These are phyloP conservation scores for Leishmania major DNA, from an alignment of 208 protist genomes.

Conservation along the genomic window DNA sequence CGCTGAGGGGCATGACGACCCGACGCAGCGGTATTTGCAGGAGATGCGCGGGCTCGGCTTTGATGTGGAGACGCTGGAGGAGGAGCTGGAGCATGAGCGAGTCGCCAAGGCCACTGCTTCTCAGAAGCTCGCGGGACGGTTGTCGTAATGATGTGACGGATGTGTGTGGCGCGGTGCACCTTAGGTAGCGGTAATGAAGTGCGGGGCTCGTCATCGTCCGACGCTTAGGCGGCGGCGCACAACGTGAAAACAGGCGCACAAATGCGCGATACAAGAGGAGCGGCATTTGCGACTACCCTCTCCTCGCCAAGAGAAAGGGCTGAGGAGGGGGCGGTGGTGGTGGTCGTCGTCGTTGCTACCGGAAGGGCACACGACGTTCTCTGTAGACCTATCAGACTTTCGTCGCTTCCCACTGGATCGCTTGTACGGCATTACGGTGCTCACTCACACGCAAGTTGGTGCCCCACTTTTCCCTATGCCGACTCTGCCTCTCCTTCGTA, in stretches of 20 bases:
- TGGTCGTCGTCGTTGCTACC: too few relatives aligned
- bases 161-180: neutral
- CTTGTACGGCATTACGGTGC: neutral
- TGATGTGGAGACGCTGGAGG: conserved; percentile 84
- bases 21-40: conserved; percentile 73
- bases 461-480: neutral
- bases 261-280: neutral
- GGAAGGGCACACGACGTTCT: neutral
- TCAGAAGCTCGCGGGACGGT: neutral
- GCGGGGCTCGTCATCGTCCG: neutral
- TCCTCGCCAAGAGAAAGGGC: neutral
- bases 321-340: neutral
- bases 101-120: conserved; percentile 14
- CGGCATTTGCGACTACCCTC: neutral
- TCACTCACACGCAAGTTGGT: neutral
- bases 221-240: neutral
- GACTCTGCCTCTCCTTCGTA: neutral
- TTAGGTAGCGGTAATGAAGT: neutral
- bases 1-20: conserved; percentile 36
- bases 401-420: neutral
- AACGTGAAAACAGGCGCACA: neutral
- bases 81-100: conserved; percentile 60
- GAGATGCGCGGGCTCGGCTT: conserved; percentile 86
- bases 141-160: neutral
- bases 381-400: neutral